Percentiles rank a stretch among this genome's conserved stretches.
Evolutionary conservation across 495 filamentous ascomycete species (phyloP).

Genomic region (Penicillium parvum): DNA sequence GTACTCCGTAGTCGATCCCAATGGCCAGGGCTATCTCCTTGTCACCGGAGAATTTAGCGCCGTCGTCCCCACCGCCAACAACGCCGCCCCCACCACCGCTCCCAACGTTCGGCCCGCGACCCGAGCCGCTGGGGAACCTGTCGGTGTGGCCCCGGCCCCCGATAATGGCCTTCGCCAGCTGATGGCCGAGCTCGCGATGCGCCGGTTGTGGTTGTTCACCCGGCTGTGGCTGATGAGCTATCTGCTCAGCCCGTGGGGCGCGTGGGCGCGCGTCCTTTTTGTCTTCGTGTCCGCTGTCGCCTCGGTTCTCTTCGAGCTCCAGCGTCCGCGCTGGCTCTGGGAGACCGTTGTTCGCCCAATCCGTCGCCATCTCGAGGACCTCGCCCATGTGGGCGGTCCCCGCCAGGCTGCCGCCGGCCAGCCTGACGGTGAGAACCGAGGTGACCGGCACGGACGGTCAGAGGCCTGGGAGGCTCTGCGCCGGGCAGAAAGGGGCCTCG

Average conservation of each 20-base stretch:
- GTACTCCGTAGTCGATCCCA: too few relatives aligned
- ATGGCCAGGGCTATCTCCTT: too few relatives aligned
- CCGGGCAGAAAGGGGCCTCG: conserved; percentile 66
- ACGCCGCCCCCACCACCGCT: too few relatives aligned
- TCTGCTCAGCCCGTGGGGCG: conserved; percentile 69
- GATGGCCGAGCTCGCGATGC: too few relatives aligned
- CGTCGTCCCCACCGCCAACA: too few relatives aligned
- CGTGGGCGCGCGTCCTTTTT: conserved; percentile 65
- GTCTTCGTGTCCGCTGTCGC: conserved; percentile 54
- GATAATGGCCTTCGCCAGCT: too few relatives aligned
- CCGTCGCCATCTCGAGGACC: conserved; percentile 64
- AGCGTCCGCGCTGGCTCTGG: conserved; percentile 54
- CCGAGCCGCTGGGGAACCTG: too few relatives aligned
- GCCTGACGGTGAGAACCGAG: not conserved
- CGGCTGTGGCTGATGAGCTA: conserved; percentile 73
- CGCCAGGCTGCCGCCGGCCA: conserved; percentile 8
- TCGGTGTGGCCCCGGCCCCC: too few relatives aligned
- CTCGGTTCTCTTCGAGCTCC: conserved; percentile 62
- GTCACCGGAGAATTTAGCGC: too few relatives aligned
- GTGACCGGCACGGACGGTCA: not conserved
- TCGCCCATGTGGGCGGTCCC: conserved; percentile 52
- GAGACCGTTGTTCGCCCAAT: conserved; percentile 57
- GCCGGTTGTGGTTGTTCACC: conserved; percentile 72
- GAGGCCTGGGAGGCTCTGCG: conserved; percentile 47
- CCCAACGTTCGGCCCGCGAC: too few relatives aligned